Evolutionary conservation across 2,329 filamentous ascomycete genomes (phyloP).

Genomic region (Fusarium buharicum): DNA sequence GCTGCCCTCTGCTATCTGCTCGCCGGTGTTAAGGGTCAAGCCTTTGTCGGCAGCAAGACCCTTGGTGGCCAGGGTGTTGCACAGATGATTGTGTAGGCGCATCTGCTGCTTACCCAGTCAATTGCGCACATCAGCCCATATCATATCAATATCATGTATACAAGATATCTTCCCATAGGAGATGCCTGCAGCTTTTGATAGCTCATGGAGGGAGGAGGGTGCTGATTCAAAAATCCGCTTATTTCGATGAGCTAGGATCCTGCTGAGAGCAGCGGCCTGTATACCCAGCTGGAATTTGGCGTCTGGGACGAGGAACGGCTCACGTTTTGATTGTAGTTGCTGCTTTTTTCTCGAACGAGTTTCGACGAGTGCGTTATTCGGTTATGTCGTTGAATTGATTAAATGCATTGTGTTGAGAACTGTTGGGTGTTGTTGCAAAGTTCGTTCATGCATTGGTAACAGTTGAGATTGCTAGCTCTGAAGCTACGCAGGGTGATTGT

Average conservation of each 20-base stretch:
- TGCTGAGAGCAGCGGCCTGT: slow-evolving; percentile 43
- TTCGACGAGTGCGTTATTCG: slow-evolving; percentile 31
- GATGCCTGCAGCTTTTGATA: slow-evolving; percentile 1
- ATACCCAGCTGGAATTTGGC: slow-evolving; percentile 47
- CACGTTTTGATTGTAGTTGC: slow-evolving; percentile 42
- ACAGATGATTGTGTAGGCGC: slow-evolving; percentile 90
- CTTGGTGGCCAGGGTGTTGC: slow-evolving; percentile 92
- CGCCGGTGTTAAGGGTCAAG: slow-evolving; percentile 83
- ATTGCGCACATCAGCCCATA: slow-evolving; percentile 1
- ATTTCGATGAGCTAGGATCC: slow-evolving; percentile 40
- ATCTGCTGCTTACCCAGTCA: not conserved
- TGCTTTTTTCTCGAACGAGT: slow-evolving; percentile 27
- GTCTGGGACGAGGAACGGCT: slow-evolving; percentile 47
- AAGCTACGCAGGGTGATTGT: not conserved
- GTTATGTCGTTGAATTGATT: slow-evolving; percentile 29
- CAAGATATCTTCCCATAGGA: slow-evolving; percentile 1
- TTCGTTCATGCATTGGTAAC: not conserved
- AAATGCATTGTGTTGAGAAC: not conserved
- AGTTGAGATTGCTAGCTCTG: not conserved
- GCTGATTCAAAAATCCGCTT: slow-evolving; percentile 30
- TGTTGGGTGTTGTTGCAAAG: not conserved
- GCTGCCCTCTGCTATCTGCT: slow-evolving; percentile 83
- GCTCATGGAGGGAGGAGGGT: slow-evolving; percentile 2
- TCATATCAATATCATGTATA: not conserved
- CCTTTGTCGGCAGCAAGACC: slow-evolving; percentile 93